These are phyloP conservation scores for Ephemerocybe angulata DNA, from an alignment of 768 basidiomycete species.

Conservation along the genomic window DNA sequence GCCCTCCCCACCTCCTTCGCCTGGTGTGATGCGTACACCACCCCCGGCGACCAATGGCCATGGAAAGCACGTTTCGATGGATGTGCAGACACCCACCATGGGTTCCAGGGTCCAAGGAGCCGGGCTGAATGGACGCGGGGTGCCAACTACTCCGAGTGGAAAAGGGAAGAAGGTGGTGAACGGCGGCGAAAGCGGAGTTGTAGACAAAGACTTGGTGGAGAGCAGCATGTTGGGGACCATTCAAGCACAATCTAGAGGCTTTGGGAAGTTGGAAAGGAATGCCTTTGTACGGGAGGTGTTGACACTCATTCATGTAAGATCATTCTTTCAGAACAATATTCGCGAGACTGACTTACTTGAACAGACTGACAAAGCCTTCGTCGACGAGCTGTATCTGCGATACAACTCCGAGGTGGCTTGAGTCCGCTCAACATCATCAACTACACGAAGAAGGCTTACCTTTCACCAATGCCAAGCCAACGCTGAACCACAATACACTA, in stretches of 20 bases:
- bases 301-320: constrained; percentile 56
- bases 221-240: constrained; percentile 4
- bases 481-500: not conserved
- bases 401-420: constrained; percentile 1
- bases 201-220: constrained; percentile 10
- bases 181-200: not conserved
- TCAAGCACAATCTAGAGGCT: constrained; percentile 16
- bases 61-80: not conserved
- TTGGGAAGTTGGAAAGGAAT: constrained; percentile 40
- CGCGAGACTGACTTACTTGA: constrained; percentile 6
- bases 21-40: not conserved
- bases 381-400: constrained; percentile 35
- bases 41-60: not conserved
- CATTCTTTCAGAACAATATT: not conserved
- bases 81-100: not conserved
- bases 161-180: constrained; percentile 17
- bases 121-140: constrained; percentile 19
- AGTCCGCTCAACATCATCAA: not conserved
- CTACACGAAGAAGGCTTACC: no score
- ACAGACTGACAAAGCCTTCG: constrained; percentile 65
- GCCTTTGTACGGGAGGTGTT: constrained; percentile 59
- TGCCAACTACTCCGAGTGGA: constrained; percentile 18
- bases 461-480: not conserved
- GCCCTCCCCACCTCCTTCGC: constrained; percentile 21
- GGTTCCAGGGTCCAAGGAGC: not conserved